Conservation (phyloP, 305 asterid genomes). For the Solanum hybrid region DNA sequence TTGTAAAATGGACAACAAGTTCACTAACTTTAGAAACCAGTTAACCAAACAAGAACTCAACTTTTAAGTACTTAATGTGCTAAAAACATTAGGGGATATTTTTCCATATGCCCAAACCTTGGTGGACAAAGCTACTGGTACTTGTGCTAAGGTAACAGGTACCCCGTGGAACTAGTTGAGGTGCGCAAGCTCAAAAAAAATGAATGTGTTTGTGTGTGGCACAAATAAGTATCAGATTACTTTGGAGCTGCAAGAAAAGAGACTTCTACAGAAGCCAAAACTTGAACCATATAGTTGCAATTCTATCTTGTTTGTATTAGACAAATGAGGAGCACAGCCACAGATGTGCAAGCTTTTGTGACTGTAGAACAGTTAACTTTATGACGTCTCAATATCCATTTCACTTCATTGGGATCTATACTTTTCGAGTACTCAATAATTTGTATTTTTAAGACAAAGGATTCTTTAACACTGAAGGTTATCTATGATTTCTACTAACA, state of each 20-base stretch:
- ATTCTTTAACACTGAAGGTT: background rate
- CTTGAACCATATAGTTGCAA: background rate
- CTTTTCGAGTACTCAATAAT: background rate
- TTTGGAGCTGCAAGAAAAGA: background rate
- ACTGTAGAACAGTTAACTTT: background rate
- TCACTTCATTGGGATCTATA: background rate
- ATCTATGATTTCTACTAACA: background rate
- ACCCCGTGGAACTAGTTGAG: background rate
- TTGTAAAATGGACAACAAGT: background rate
- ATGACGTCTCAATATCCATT: background rate
- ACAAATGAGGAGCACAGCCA: background rate
- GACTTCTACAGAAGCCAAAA: background rate
- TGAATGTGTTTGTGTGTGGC: background rate
- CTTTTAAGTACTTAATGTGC: background rate
- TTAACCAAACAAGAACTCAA: background rate
- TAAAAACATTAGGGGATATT: background rate
- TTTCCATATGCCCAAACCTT: background rate
- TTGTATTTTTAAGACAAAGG: background rate
- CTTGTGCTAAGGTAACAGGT: background rate
- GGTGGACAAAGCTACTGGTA: background rate
- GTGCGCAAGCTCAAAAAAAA: background rate
- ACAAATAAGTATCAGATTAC: background rate
- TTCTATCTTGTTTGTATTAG: background rate
- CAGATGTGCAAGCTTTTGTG: background rate
- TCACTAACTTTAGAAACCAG: background rate